Evolutionary conservation across 2,329 filamentous ascomycete genomes (phyloP).

Genomic region (Leptodontidium sp.): DNA sequence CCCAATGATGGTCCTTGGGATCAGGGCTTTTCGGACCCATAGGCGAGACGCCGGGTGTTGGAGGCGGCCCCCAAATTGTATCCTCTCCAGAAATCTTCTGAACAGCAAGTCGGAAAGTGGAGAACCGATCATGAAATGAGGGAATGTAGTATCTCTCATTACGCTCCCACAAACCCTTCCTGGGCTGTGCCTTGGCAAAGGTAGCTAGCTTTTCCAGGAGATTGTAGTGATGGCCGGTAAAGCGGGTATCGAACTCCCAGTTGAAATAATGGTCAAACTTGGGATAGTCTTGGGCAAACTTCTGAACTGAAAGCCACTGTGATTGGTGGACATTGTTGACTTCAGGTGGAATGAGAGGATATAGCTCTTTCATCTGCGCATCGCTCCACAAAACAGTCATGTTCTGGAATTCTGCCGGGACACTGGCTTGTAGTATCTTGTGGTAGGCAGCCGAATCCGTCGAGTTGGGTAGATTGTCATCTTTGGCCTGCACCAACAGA

Average conservation of each 20-base stretch:
- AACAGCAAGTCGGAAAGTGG: conserved; percentile 71
- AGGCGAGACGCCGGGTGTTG: conserved; percentile 66
- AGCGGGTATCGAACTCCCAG: conserved; percentile 85
- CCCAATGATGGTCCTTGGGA: conserved; percentile 73
- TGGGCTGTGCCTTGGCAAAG: conserved; percentile 73
- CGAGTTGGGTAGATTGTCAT: conserved; percentile 64
- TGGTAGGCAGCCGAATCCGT: conserved; percentile 66
- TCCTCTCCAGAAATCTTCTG: conserved; percentile 49
- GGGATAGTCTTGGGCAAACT: conserved; percentile 69
- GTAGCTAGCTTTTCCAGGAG: conserved; percentile 71
- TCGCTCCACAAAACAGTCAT: conserved; percentile 81
- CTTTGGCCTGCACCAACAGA: conserved; percentile 80
- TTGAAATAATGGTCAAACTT: conserved; percentile 68
- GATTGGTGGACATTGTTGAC: conserved; percentile 43
- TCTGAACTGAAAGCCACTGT: conserved; percentile 71
- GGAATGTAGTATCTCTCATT: conserved; percentile 79
- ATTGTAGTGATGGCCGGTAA: conserved; percentile 84
- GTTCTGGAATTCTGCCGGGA: conserved; percentile 74
- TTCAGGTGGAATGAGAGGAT: conserved; percentile 72
- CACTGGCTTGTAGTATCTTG: conserved; percentile 64
- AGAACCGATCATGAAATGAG: conserved; percentile 70
- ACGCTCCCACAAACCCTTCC: conserved; percentile 77
- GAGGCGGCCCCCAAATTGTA: conserved; percentile 68
- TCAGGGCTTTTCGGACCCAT: conserved; percentile 66
- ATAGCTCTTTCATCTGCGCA: conserved; percentile 76